Base-by-base conservation (phyloP, 2,329 filamentous ascomycete genomes). In the Geosmithia flava region DNA sequence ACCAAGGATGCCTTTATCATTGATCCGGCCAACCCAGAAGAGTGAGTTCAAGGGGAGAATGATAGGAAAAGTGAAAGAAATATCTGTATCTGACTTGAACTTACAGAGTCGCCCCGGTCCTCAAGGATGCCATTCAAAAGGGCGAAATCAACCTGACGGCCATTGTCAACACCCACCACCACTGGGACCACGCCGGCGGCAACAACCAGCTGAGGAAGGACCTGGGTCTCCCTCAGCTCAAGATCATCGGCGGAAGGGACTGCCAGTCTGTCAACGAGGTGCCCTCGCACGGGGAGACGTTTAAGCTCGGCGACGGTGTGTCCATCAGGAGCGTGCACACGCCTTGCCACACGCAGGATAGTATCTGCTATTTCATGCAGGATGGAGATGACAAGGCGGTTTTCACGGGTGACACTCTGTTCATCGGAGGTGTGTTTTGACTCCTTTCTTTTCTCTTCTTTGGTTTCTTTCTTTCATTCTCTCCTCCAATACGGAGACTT, bases 291-390 rank as follows among this genome's bases (percentile, higher is more conserved):
- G 80, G 82, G 40, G 80, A 87, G 54, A 79, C 73, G 3, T 95
- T 96, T 72, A 83, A 79, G 53, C 80, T 98, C 52, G 93, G 93
- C 49, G 75, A 76, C 55, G n/a, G n/a, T n/a, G 93, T 98, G 63
- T 75, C 77, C 15, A 84, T 96, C 49, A 91, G 79, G 61, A 85
- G 87, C 20, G 71, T 97, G n/a, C 86, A 97, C 67, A 98, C 93
- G 13, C 93, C 93, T 2, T 98, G 93, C 65, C 93, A 98, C 64
- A 98, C 93, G 1, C 90, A 96, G 69, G 93, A 98, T 69, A 96
- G 90, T 65, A 95, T 98, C 62, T 98, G 93, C 73, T 98, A 83
- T 71, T 87, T 82, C 56, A 81, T 93, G 71, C 80, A 95, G 66
- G 91, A 98, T 59, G 82, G 80, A 19, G 71, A 79, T 45, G 69